A percentile compares a stretch with the other conserved stretches of the same genome.
Evolutionary conservation across 306 rosid genomes (phyloP).

Genomic region (Casuarina glauca): DNA sequence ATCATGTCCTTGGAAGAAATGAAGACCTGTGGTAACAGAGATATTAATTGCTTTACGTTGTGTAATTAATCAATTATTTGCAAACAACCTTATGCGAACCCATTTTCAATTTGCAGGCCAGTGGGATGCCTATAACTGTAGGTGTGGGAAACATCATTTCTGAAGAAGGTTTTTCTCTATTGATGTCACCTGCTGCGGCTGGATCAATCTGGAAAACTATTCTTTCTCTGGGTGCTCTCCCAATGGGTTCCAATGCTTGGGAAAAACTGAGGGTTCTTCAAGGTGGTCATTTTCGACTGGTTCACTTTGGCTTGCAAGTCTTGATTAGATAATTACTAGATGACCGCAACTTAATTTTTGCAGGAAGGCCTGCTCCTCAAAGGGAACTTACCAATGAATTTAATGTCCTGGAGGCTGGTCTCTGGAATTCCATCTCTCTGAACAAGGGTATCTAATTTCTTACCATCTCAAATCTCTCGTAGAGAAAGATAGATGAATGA

Average conservation of each 20-base stretch:
- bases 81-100: constrained; percentile 14
- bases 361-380: constrained; percentile 92
- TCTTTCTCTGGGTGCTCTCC: constrained; percentile 70
- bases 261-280: constrained; percentile 70
- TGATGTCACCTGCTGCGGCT: constrained; percentile 88
- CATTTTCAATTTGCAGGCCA: constrained; percentile 51
- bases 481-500: constrained; percentile 13
- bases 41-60: not conserved
- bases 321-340: not conserved
- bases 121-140: constrained; percentile 76
- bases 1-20: not conserved
- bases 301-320: constrained; percentile 1
- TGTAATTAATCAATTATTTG: not conserved
- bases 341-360: constrained; percentile 20
- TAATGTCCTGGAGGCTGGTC: constrained; percentile 88
- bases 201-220: constrained; percentile 77
- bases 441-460: constrained; percentile 58
- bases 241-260: constrained; percentile 90
- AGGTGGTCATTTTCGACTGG: constrained; percentile 45
- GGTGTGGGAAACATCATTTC: constrained; percentile 91
- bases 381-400: constrained; percentile 88
- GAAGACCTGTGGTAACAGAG: not conserved
- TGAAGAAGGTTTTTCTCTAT: constrained; percentile 72
- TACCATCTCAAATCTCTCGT: constrained; percentile 17
- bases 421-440: constrained; percentile 88